A percentile compares a stretch with the other conserved stretches of the same genome.
These are phyloP conservation scores for Penicillium thymicola DNA, from an alignment of 2,329 filamentous ascomycete genomes.

Conservation along the genomic window DNA sequence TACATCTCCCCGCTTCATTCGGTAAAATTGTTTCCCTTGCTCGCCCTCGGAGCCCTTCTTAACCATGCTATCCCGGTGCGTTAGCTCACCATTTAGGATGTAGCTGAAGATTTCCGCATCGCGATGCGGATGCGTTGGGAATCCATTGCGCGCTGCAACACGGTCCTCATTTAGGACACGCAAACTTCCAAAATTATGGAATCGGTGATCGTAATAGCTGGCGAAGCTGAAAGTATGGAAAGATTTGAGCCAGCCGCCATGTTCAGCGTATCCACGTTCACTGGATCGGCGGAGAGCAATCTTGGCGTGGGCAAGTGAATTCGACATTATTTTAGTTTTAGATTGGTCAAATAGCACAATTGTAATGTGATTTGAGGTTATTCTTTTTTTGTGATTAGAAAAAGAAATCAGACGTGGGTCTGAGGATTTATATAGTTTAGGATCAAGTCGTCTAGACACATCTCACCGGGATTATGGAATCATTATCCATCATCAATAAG, in stretches of 20 bases:
- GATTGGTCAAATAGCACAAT: neutral
- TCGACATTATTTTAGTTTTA: conserved; percentile 52
- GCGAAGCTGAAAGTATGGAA: conserved; percentile 87
- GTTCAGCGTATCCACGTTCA: conserved; percentile 71
- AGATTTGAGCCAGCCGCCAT: conserved; percentile 83
- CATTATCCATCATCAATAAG: conserved; percentile 21
- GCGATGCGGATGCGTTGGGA: conserved; percentile 79
- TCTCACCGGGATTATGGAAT: conserved; percentile 16
- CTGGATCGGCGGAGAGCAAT: conserved; percentile 71
- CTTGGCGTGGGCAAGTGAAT: conserved; percentile 63
- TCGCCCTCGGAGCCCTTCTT: conserved; percentile 62
- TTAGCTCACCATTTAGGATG: conserved; percentile 79
- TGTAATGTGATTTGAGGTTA: neutral
- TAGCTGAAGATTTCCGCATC: conserved; percentile 91
- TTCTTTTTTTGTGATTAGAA: neutral
- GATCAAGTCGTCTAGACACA: conserved; percentile 6
- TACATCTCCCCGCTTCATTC: conserved; percentile 75
- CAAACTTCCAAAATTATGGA: conserved; percentile 69
- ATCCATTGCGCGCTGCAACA: conserved; percentile 69
- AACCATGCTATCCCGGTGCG: conserved; percentile 83
- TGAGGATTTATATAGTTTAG: conserved; percentile 9
- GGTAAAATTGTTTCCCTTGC: conserved; percentile 61
- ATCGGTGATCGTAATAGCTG: conserved; percentile 63
- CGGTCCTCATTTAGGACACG: conserved; percentile 88
- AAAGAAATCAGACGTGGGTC: neutral